phyloP scores from a whole-genome alignment of 306 rosid species.

The Lathyrus sativus region DNA sequence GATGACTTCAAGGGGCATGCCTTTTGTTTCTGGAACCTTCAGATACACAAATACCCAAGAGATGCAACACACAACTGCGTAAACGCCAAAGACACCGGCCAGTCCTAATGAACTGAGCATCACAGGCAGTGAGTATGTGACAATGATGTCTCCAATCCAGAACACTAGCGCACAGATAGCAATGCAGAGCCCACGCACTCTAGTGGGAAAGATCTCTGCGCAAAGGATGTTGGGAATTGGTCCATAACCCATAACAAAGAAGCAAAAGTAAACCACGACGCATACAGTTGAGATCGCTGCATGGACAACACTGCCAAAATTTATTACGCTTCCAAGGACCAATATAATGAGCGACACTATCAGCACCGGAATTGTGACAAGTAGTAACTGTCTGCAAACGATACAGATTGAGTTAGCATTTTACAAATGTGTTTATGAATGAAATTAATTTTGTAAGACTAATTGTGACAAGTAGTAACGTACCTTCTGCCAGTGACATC shows the following conservation, averaged over 20 bases:
- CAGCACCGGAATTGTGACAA: constrained; percentile 71
- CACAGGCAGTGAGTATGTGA: constrained; percentile 68
- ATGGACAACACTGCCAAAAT: constrained; percentile 48
- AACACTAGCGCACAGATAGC: constrained; percentile 71
- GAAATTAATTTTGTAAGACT: not conserved
- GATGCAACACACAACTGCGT: constrained; percentile 59
- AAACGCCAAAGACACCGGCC: constrained; percentile 61
- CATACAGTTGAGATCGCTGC: constrained; percentile 68
- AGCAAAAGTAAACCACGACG: constrained; percentile 64
- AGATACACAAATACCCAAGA: constrained; percentile 69
- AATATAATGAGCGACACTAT: constrained; percentile 56
- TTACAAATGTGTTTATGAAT: not conserved
- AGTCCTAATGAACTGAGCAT: constrained; percentile 65
- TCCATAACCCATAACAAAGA: constrained; percentile 72
- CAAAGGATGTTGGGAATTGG: constrained; percentile 81
- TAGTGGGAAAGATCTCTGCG: constrained; percentile 78
- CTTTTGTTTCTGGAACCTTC: constrained; percentile 89
- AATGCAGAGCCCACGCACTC: constrained; percentile 84
- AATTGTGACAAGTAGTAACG: too few relatives aligned
- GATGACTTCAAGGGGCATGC: constrained; percentile 91
- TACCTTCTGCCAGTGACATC: constrained; percentile 80
- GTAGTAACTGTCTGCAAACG: constrained; percentile 63
- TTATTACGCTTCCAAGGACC: constrained; percentile 47
- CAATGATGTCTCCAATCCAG: constrained; percentile 73
- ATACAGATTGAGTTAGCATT: constrained; percentile 15